Conservation (phyloP, 2,329 filamentous ascomycete genomes). For the Claviceps sp. region DNA sequence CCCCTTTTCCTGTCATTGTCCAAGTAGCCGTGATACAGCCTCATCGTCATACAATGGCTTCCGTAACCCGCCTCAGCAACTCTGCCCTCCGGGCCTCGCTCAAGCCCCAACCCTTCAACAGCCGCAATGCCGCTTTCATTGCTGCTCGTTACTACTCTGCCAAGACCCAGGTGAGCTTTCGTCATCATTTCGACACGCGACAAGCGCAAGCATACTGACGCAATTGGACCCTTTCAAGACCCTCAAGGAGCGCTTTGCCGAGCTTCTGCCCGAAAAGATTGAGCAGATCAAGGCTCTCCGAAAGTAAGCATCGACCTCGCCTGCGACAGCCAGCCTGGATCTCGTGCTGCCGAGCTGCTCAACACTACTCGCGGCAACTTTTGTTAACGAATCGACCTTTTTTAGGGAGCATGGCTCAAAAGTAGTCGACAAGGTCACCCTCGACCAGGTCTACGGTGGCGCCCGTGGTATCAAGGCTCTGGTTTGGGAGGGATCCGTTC, state of each 20-base stretch:
- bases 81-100: conserved; percentile 69
- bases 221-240: conserved; percentile 41
- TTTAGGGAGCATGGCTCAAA: conserved; percentile 83
- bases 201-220: background rate
- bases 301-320: conserved; percentile 50
- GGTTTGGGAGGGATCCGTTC: conserved; percentile 97
- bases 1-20: conserved; percentile 5
- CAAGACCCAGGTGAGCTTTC: conserved; percentile 62
- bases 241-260: conserved; percentile 96
- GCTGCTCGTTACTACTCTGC: conserved; percentile 83
- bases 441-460: conserved; percentile 98
- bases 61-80: conserved; percentile 68
- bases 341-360: background rate
- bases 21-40: conserved; percentile 4
- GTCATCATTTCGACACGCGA: background rate
- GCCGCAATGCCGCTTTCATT: conserved; percentile 62
- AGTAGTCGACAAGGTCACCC: conserved; percentile 92
- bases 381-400: conserved; percentile 8
- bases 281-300: conserved; percentile 98
- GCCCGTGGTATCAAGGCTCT: conserved; percentile 97
- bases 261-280: conserved; percentile 88
- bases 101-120: conserved; percentile 51
- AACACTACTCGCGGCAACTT: conserved; percentile 9
- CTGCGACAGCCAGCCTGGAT: background rate
- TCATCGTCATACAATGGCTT: conserved; percentile 51